Evolutionary conservation across 2,329 filamentous ascomycete species (phyloP).

Genomic region (Alternaria dauci): DNA sequence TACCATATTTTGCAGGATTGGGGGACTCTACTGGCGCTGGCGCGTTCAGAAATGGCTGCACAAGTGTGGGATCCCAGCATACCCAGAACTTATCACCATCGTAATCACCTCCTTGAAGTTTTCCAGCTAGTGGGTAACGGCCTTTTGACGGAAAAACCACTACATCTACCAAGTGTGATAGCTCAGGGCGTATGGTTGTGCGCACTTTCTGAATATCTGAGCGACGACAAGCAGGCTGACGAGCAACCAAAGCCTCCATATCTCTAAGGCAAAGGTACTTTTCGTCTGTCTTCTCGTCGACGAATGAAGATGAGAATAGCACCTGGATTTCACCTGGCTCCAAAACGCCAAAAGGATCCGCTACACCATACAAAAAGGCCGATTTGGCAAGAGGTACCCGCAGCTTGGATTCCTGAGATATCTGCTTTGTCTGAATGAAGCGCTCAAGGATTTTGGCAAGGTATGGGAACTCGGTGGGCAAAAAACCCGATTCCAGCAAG

Average conservation of each 20-base stretch:
- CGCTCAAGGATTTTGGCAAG: slow-evolving; percentile 60
- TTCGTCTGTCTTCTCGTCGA: slow-evolving; percentile 61
- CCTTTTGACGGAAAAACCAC: slow-evolving; percentile 77
- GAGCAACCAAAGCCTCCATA: slow-evolving; percentile 70
- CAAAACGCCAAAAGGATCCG: slow-evolving; percentile 70
- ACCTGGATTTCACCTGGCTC: slow-evolving; percentile 73
- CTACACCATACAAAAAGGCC: slow-evolving; percentile 70
- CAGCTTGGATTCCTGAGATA: slow-evolving; percentile 63
- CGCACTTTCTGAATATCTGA: slow-evolving; percentile 74
- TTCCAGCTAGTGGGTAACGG: slow-evolving; percentile 69
- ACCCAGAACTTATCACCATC: slow-evolving; percentile 82
- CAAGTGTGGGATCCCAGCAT: slow-evolving; percentile 74
- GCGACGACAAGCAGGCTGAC: slow-evolving; percentile 72
- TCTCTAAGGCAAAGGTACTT: slow-evolving; percentile 64
- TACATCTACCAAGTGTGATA: slow-evolving; percentile 77
- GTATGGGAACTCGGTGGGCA: slow-evolving; percentile 58
- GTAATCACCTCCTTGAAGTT: slow-evolving; percentile 81
- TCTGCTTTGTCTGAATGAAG: slow-evolving; percentile 63
- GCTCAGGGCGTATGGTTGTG: slow-evolving; percentile 62
- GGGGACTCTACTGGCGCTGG: slow-evolving; percentile 57
- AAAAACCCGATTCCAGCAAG: slow-evolving; percentile 62
- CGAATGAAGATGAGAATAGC: slow-evolving; percentile 70
- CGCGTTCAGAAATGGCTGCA: slow-evolving; percentile 71
- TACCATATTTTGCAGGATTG: slow-evolving; percentile 58
- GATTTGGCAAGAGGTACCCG: slow-evolving; percentile 69